Evolutionary conservation across 441 rosid species (phyloP).

Genomic region (Jatropha podagrica): DNA sequence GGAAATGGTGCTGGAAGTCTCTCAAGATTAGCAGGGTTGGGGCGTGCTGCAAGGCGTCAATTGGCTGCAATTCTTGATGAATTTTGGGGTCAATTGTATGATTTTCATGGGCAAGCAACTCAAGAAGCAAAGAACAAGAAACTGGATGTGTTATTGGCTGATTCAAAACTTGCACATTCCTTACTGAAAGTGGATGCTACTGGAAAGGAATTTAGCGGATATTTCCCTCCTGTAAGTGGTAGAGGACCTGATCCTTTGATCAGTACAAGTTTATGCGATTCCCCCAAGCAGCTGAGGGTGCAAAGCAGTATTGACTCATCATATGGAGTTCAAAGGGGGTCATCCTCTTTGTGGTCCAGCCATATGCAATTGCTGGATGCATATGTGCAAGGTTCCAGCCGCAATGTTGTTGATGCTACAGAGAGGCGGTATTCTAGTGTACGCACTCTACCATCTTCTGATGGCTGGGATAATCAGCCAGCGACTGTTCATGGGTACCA

Average conservation of each 20-base stretch:
- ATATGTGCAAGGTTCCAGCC: constrained; percentile 49
- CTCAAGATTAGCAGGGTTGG: constrained; percentile 88
- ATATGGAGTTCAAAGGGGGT: constrained; percentile 58
- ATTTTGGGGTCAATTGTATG: constrained; percentile 93
- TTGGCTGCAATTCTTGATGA: constrained; percentile 75
- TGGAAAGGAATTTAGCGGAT: constrained; percentile 53
- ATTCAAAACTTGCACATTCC: constrained; percentile 44
- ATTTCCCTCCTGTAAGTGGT: constrained; percentile 45
- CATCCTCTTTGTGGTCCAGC: constrained; percentile 56
- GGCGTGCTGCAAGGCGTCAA: constrained; percentile 97
- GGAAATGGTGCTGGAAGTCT: constrained; percentile 91
- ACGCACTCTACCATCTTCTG: constrained; percentile 59
- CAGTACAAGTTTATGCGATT: constrained; percentile 49
- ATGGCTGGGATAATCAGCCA: constrained; percentile 69
- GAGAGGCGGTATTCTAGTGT: constrained; percentile 69
- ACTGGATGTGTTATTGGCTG: constrained; percentile 54
- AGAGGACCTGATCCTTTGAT: constrained; percentile 54
- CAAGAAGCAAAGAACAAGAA: constrained; percentile 67
- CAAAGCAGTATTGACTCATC: constrained; percentile 57
- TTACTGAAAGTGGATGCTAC: constrained; percentile 46
- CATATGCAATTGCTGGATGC: constrained; percentile 53
- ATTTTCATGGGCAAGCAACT: constrained; percentile 72
- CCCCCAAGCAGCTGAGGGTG: constrained; percentile 56
- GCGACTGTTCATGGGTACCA: constrained; percentile 83
- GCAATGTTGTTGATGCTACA: constrained; percentile 40